These are phyloP conservation scores for Cadophora sp. DNA, from an alignment of 2,329 filamentous ascomycete genomes.

Conservation along the genomic window DNA sequence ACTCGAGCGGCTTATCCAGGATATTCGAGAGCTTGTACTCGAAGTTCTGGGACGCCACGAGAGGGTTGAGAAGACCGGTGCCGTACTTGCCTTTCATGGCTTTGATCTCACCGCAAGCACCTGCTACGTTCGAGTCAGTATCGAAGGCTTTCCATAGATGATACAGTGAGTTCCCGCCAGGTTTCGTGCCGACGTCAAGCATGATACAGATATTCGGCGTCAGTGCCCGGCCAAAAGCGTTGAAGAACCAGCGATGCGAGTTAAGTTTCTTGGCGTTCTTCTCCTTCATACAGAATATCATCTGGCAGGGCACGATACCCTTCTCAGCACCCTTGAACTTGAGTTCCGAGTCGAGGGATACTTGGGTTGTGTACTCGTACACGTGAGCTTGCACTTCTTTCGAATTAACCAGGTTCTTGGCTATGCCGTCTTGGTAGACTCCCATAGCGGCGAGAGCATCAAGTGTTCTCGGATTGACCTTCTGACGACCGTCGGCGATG, in stretches of 20 bases:
- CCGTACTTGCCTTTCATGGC: constrained; percentile 91
- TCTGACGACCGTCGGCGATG: constrained; percentile 91
- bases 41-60: constrained; percentile 97
- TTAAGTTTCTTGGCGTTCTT: constrained; percentile 98
- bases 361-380: constrained; percentile 98
- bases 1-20: constrained; percentile 94
- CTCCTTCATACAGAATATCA: constrained; percentile 98
- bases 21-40: constrained; percentile 99
- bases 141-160: constrained; percentile 99
- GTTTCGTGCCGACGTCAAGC: constrained; percentile 94
- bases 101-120: constrained; percentile 96
- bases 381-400: constrained; percentile 95
- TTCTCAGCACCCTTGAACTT: constrained; percentile 99
- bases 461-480: constrained; percentile 90
- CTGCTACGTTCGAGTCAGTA: constrained; percentile 95
- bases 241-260: constrained; percentile 99
- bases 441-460: constrained; percentile 96
- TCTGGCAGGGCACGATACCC: constrained; percentile 96
- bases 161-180: constrained; percentile 89
- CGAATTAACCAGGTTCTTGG: constrained; percentile 97
- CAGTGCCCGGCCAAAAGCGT: constrained; percentile 90
- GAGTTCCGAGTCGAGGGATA: constrained; percentile 91
- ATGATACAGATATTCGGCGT: constrained; percentile 97
- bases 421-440: constrained; percentile 97
- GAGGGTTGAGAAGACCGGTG: constrained; percentile 84